Base-by-base conservation (phyloP, 139 green algal genomes). In the Chlorella sp. region DNA sequence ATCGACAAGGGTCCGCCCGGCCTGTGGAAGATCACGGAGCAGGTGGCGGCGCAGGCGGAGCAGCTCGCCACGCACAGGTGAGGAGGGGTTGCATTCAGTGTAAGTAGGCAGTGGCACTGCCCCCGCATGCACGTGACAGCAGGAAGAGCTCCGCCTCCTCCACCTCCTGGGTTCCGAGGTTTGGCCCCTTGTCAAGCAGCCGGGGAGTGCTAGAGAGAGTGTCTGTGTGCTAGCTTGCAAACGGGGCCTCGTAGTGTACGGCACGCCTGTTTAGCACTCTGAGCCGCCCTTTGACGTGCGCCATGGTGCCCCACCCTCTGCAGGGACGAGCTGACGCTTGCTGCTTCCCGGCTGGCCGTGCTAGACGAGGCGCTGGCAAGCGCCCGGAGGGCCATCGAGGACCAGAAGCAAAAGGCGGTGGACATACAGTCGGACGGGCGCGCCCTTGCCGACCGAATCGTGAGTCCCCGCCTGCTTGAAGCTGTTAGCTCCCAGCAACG, bases 21-120 rank as follows among this genome's bases (percentile, higher is more conserved):
- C 1, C 65, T 78, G 73, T 78, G 73, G 73, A 78, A 73, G 65
- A 20, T 78, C 2, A 78, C 73, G 14, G 65, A 34, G 1, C 69
- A 74, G 59, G 69, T 74, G 50, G 55, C 31, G 5, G 68, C 50
- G 6, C 68, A 73, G 31, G 68, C 49, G 1, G 68, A 64, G 31
- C 49, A 73, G 68, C 29, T 73, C 6, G 31, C 49, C 10, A 10
- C 10, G 10, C 42, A 55, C 42, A n/a, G n/a, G n/a, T n/a, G n/a
- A n/a, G n/a, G n/a, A n/a, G n/a, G n/a, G n/a, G n/a, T n/a, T n/a
- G n/a, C n/a, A n/a, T n/a, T n/a, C n/a, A n/a, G n/a, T n/a, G n/a
- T n/a, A n/a, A n/a, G n/a, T n/a, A n/a, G n/a, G n/a, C n/a, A n/a
- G n/a, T n/a, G n/a, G n/a, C n/a, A n/a, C n/a, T n/a, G n/a, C n/a